Evolutionary conservation across 768 basidiomycete species (phyloP).

Genomic region (Favolaschia claudopus): DNA sequence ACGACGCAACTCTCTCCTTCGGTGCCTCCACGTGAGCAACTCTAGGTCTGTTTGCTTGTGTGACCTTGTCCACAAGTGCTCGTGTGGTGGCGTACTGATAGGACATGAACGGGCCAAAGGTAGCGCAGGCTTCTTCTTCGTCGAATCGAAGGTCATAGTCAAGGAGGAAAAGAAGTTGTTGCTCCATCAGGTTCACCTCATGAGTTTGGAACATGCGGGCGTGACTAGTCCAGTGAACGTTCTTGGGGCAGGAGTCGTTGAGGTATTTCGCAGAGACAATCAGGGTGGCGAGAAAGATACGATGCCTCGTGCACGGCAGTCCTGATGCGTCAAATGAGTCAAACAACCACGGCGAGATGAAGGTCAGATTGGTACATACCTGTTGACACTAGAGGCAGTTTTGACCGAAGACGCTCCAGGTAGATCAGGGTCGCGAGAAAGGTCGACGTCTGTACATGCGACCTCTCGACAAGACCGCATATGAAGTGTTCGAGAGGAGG

Average conservation of each 20-base stretch:
- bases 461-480: constrained; percentile 74
- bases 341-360: neutral
- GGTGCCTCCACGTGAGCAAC: constrained; percentile 56
- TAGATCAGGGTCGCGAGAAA: constrained; percentile 91
- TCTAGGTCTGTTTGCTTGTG: constrained; percentile 53
- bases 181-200: constrained; percentile 97
- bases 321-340: constrained; percentile 43
- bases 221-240: constrained; percentile 90
- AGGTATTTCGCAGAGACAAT: constrained; percentile 97
- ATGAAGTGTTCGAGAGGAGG: constrained; percentile 88
- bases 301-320: constrained; percentile 91
- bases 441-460: constrained; percentile 91
- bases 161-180: constrained; percentile 90
- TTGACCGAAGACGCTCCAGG: constrained; percentile 84
- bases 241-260: constrained; percentile 96
- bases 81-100: constrained; percentile 52
- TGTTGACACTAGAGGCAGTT: constrained; percentile 84
- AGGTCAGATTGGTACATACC: constrained; percentile 70
- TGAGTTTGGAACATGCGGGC: constrained; percentile 74
- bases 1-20: constrained; percentile 48
- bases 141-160: constrained; percentile 92
- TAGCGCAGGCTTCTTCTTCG: constrained; percentile 77
- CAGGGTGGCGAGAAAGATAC: constrained; percentile 94
- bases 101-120: constrained; percentile 76
- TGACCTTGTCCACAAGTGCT: constrained; percentile 58